Evolutionary conservation across 495 filamentous ascomycete genomes (phyloP).

Genomic region (Hypoxylon trugodes): DNA sequence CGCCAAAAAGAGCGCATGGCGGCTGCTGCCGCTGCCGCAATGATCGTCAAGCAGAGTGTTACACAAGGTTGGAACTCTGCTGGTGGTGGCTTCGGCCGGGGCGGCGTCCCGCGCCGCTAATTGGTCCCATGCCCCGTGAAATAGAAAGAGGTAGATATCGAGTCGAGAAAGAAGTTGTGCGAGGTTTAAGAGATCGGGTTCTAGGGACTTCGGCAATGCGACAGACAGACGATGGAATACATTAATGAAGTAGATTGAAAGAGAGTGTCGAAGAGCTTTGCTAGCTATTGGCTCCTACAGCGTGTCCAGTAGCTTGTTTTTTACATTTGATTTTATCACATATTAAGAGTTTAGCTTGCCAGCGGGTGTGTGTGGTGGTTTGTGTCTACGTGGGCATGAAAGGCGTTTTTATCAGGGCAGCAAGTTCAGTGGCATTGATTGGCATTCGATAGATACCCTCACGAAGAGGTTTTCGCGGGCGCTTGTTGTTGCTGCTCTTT

Average conservation of each 20-base stretch:
- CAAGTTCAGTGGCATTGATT: constrained; percentile 31
- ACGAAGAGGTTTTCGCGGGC: constrained; percentile 35
- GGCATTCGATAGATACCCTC: constrained; percentile 42
- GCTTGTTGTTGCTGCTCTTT: constrained; percentile 31
- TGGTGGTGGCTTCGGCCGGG: constrained; percentile 70
- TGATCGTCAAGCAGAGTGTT: constrained; percentile 94
- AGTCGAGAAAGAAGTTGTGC: constrained; percentile 28
- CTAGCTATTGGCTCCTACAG: too few species aligned
- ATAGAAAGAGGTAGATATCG: background rate
- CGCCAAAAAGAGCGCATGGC: constrained; percentile 94
- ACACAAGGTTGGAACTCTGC: constrained; percentile 66
- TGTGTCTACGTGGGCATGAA: background rate
- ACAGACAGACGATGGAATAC: background rate
- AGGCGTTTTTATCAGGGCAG: constrained; percentile 30
- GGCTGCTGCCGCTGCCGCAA: constrained; percentile 87
- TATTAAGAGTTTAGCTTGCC: too few species aligned
- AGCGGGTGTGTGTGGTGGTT: too few species aligned
- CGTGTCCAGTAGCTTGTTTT: too few species aligned
- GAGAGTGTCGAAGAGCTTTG: background rate
- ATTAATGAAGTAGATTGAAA: background rate
- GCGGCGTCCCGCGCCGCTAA: constrained; percentile 53
- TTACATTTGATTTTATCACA: too few species aligned
- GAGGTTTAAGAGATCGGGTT: constrained; percentile 36
- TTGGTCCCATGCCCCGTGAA: background rate
- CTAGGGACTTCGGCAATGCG: constrained; percentile 15